Percentiles rank a stretch among this genome's conserved stretches.
These are phyloP conservation scores for Diaporthe capsici DNA, from an alignment of 2,329 filamentous ascomycete genomes.

Conservation along the genomic window DNA sequence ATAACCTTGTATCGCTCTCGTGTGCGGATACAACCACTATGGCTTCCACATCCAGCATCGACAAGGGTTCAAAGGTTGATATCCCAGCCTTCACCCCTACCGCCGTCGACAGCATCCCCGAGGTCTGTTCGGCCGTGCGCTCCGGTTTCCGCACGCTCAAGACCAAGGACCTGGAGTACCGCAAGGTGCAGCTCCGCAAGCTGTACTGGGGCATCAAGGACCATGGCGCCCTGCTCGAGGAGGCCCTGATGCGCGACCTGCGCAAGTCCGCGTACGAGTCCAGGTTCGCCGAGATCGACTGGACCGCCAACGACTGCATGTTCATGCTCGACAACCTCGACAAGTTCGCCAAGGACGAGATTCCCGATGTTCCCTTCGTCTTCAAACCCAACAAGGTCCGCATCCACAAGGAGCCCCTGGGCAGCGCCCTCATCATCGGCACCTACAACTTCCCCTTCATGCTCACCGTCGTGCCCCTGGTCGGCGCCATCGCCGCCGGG, in stretches of 20 bases:
- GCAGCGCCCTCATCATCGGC: constrained; percentile 86
- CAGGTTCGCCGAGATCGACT: constrained; percentile 80
- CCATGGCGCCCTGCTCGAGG: constrained; percentile 78
- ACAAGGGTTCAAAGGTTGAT: constrained; percentile 57
- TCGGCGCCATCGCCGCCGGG: constrained; percentile 92
- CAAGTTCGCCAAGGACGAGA: constrained; percentile 87
- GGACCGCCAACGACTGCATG: constrained; percentile 85
- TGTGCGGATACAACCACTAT: neutral
- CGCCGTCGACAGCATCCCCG: constrained; percentile 75
- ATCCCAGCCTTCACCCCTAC: constrained; percentile 72
- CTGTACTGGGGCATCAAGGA: constrained; percentile 95
- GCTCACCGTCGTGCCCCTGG: constrained; percentile 81
- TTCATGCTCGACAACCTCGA: constrained; percentile 83
- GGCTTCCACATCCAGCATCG: constrained; percentile 35
- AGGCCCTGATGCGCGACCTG: constrained; percentile 84
- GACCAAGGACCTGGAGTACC: constrained; percentile 86
- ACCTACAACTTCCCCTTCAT: constrained; percentile 96
- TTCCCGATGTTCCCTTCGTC: constrained; percentile 75
- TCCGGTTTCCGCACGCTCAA: constrained; percentile 82
- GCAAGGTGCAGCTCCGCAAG: constrained; percentile 88
- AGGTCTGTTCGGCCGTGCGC: constrained; percentile 72
- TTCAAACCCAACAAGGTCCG: constrained; percentile 80
- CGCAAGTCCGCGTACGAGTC: constrained; percentile 84
- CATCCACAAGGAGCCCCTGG: constrained; percentile 90
- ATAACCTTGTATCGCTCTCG: neutral